phyloP scores from a whole-genome alignment of 2,329 filamentous ascomycete species.

The Neonectria hederae region DNA sequence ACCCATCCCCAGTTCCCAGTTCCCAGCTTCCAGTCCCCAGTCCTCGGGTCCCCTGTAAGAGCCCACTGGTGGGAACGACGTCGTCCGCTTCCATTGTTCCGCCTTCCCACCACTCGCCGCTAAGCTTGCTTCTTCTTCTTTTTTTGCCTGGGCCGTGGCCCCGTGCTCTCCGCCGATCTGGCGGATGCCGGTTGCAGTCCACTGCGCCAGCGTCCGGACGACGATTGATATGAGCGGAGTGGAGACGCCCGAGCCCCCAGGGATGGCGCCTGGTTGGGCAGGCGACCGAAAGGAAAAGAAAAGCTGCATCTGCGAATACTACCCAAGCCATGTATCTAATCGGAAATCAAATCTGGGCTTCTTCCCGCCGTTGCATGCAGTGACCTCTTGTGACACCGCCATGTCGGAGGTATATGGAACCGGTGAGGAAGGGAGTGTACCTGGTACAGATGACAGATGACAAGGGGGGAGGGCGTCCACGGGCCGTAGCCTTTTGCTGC shows the following conservation, averaged over 20 bases:
- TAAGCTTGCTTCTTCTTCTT: conserved; percentile 3
- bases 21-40: neutral
- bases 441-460: neutral
- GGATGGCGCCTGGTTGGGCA: conserved; percentile 7
- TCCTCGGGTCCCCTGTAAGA: conserved; percentile 32
- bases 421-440: neutral
- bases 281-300: conserved; percentile 3
- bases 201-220: neutral
- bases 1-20: conserved; percentile 12
- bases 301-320: neutral
- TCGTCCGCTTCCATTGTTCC: conserved; percentile 24
- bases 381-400: neutral
- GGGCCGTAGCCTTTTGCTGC: neutral
- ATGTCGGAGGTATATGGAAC: neutral
- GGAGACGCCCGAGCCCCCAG: conserved; percentile 5
- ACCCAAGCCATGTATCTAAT: neutral
- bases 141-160: conserved; percentile 34
- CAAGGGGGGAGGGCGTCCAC: neutral
- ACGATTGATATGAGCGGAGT: conserved; percentile 18
- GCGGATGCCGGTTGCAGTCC: conserved; percentile 32
- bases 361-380: neutral
- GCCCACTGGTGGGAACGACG: conserved; percentile 35
- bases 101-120: conserved; percentile 29
- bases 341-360: neutral
- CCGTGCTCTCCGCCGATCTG: conserved; percentile 40